Evolutionary conservation across 176 grass and related monocot species (phyloP).

Genomic region (Themeda triandra): DNA sequence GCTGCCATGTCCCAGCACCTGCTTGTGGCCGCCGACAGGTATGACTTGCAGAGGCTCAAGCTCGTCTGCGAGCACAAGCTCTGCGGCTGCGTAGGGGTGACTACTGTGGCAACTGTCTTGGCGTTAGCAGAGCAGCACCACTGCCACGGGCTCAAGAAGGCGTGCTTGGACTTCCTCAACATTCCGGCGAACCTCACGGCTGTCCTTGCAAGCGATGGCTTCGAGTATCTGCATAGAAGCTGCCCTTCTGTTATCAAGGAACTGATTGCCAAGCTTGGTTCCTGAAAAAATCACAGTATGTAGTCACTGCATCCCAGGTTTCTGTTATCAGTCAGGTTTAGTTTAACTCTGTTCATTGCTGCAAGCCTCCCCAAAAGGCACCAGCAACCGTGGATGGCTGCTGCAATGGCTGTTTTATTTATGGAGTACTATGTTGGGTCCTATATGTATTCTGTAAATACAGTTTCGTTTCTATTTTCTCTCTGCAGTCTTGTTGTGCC

Average conservation of each 20-base stretch:
- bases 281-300: neutral
- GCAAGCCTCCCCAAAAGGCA: no score
- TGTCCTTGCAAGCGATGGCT: neutral
- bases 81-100: constrained; percentile 1
- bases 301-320: neutral
- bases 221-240: neutral
- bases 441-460: no score
- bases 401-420: no score
- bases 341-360: no score
- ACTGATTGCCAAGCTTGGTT: neutral
- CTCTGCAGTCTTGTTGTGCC: no score
- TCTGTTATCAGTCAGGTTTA: neutral
- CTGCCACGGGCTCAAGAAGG: neutral
- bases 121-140: neutral
- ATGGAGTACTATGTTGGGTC: no score
- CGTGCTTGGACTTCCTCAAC: neutral
- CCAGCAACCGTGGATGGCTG: no score
- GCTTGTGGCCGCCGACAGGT: constrained; percentile 39
- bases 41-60: neutral
- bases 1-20: constrained; percentile 30
- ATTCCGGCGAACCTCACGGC: neutral
- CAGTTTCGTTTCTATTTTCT: no score
- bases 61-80: neutral
- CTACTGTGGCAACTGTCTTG: constrained; percentile 11
- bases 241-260: neutral